These are phyloP conservation scores for Pleurotus salmoneostramineus DNA, from an alignment of 768 basidiomycete genomes.

Conservation along the genomic window DNA sequence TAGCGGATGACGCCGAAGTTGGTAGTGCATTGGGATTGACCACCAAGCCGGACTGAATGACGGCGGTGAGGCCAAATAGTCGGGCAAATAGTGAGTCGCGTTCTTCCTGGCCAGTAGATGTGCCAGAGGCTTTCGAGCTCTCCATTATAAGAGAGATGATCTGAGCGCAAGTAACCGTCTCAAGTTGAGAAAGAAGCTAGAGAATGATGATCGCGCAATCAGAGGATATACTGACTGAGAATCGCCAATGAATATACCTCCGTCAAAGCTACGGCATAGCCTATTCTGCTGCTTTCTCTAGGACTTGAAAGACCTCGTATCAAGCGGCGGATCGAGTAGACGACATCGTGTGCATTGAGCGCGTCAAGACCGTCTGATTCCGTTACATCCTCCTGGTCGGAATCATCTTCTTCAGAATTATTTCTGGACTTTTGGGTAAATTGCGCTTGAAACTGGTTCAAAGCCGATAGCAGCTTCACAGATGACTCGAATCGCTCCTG, in stretches of 20 bases:
- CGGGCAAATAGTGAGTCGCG: slow-evolving; percentile 90
- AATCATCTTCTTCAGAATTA: slow-evolving; percentile 33
- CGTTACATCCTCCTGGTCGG: slow-evolving; percentile 37
- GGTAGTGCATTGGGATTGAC: slow-evolving; percentile 56
- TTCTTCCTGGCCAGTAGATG: slow-evolving; percentile 88
- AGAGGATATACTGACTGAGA: background rate
- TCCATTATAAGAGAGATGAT: slow-evolving; percentile 74
- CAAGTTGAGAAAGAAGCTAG: slow-evolving; percentile 75
- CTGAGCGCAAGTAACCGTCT: slow-evolving; percentile 74
- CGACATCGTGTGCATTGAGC: slow-evolving; percentile 85
- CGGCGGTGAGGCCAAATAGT: slow-evolving; percentile 82
- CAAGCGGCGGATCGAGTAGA: slow-evolving; percentile 86
- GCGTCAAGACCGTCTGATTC: slow-evolving; percentile 52
- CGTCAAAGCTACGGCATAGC: slow-evolving; percentile 94
- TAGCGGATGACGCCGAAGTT: slow-evolving; percentile 47
- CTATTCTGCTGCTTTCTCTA: slow-evolving; percentile 88
- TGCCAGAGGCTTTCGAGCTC: slow-evolving; percentile 64
- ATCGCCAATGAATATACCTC: slow-evolving; percentile 53
- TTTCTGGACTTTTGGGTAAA: slow-evolving; percentile 40
- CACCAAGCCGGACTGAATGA: slow-evolving; percentile 83
- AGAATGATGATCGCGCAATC: slow-evolving; percentile 4
- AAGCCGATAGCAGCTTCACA: slow-evolving; percentile 71
- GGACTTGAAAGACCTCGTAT: slow-evolving; percentile 88
- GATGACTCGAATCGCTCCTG: slow-evolving; percentile 83
- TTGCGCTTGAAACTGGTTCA: slow-evolving; percentile 81